phyloP scores from a whole-genome alignment of 805 yeast species.

The Blastobotrys chiropterorum region DNA sequence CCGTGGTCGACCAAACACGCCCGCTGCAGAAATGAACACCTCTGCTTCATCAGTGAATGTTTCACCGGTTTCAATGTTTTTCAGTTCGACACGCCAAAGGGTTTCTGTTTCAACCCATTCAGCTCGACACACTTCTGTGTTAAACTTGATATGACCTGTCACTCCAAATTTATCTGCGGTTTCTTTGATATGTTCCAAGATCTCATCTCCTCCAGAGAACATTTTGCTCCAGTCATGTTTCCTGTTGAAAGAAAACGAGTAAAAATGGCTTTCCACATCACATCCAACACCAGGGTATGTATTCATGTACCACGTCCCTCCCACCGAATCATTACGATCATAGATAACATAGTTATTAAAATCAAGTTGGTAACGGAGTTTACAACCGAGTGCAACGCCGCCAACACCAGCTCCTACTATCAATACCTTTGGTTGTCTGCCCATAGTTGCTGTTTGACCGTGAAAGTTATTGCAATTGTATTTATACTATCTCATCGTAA shows the following conservation, averaged over 20 bases:
- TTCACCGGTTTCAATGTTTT: slow-evolving; percentile 4
- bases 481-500: neutral
- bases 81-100: slow-evolving; percentile 5
- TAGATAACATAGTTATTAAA: slow-evolving; percentile 14
- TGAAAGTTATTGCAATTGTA: neutral
- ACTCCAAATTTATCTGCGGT: slow-evolving; percentile 7
- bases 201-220: slow-evolving; percentile 8
- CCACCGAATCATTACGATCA: slow-evolving; percentile 9
- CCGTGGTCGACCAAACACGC: slow-evolving; percentile 8
- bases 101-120: slow-evolving; percentile 7
- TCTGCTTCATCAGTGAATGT: slow-evolving; percentile 3
- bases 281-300: slow-evolving; percentile 13
- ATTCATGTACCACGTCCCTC: slow-evolving; percentile 11
- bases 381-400: slow-evolving; percentile 15
- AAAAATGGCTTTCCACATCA: slow-evolving; percentile 10
- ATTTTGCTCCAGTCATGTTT: slow-evolving; percentile 10
- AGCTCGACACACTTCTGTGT: slow-evolving; percentile 6
- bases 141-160: neutral
- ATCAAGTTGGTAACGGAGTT: slow-evolving; percentile 12
- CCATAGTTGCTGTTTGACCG: neutral
- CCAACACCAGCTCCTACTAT: slow-evolving; percentile 17
- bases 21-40: slow-evolving; percentile 8
- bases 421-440: slow-evolving; percentile 8
- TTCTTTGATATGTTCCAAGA: slow-evolving; percentile 8
- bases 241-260: slow-evolving; percentile 10